Base-by-base conservation (phyloP, 2,329 filamentous ascomycete species). In the Aspergillus floridensis region DNA sequence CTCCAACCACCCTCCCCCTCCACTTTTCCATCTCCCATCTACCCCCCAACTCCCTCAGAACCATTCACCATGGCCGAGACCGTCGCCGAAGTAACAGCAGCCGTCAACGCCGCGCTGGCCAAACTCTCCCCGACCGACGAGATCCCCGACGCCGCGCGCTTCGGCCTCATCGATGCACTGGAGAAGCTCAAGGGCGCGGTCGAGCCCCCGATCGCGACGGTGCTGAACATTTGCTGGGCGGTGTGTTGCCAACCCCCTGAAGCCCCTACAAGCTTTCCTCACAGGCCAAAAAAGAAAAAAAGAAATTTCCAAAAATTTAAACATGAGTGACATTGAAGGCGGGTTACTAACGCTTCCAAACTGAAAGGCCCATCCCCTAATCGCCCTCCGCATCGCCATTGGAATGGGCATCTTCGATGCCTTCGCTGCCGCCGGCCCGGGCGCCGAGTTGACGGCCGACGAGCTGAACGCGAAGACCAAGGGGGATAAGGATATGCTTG, bases 381-480 rank as follows among this genome's bases (percentile, higher is more conserved):
- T 29, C 26, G 26, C 26, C 26, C 26, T 29, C 26, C 59, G 65
- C 14, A 49, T 63, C 16, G 62, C 62, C 4, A 57, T 60, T 16
- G 67, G 64, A 1, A 66, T 68, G 67, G 65, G 65, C 7, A 41
- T 69, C 31, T 68, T 69, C 49, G 64, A 69, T 47, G 61, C 66
- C 3, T 64, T 66, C 10, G 54, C 50, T 22, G 29, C 44, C 21
- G 41, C 59, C 1, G 38, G 59, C 12, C 47, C 49, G 10, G 31
- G n/a, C 0, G 14, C 11, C 10, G 56, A 62, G 1, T 41, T 66
- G 53, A 59, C 53, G 2, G 5, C 64, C 2, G 58, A 63, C 16
- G 65, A 66, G n/a, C 57, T 69, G 11, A 31, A 49, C 12, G 29
- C 26, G 5, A 55, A 63, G 11, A 60, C 55, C 1, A 60, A 64